Conservation (phyloP, 805 yeast species). For the Kluyveromyces wickerhamii region DNA sequence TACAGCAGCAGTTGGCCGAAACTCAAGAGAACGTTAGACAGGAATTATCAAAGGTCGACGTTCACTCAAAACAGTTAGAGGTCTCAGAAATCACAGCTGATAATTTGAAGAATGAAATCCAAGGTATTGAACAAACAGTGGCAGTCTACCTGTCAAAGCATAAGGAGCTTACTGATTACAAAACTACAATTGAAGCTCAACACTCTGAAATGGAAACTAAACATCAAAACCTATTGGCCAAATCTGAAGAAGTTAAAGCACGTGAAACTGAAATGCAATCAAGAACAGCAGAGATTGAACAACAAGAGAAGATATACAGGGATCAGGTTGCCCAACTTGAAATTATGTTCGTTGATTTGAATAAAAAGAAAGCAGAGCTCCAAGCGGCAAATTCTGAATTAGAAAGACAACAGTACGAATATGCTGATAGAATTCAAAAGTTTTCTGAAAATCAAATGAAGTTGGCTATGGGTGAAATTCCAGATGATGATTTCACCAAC, state of each 20-base stretch:
- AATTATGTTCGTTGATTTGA: conserved; percentile 29
- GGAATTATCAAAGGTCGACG: conserved; percentile 54
- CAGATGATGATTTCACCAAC: conserved; percentile 22
- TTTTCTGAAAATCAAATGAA: conserved; percentile 34
- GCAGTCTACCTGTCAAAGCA: conserved; percentile 21
- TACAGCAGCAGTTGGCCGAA: conserved; percentile 48
- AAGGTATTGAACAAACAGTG: conserved; percentile 26
- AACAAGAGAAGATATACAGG: conserved; percentile 30
- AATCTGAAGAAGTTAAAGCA: conserved; percentile 29
- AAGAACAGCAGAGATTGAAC: conserved; percentile 29
- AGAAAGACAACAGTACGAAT: conserved; percentile 31
- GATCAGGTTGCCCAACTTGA: conserved; percentile 33
- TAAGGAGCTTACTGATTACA: conserved; percentile 33
- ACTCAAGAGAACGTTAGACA: conserved; percentile 49
- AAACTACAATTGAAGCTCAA: conserved; percentile 32
- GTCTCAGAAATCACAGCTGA: conserved; percentile 46
- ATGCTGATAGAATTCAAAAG: conserved; percentile 34
- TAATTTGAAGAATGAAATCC: conserved; percentile 37
- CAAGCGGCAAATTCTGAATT: conserved; percentile 35
- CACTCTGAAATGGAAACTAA: conserved; percentile 28
- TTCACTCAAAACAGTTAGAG: conserved; percentile 62
- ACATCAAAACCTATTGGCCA: conserved; percentile 28
- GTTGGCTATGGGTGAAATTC: conserved; percentile 27
- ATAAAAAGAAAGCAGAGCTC: conserved; percentile 31
- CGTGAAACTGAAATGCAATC: conserved; percentile 31